Evolutionary conservation across 345 rosid genomes (phyloP).

Genomic region (Microthlaspi erraticum): DNA sequence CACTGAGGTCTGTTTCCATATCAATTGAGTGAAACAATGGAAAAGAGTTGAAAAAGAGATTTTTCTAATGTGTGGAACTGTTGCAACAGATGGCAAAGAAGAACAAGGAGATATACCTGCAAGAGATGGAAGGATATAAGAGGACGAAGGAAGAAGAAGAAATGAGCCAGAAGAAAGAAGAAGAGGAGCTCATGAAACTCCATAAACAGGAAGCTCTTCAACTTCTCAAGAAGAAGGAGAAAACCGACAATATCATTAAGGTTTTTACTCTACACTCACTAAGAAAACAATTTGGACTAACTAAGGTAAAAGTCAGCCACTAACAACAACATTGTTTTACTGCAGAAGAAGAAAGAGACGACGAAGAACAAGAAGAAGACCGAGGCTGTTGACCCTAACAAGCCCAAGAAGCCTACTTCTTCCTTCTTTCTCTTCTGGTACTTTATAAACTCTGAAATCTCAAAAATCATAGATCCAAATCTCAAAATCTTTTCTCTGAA

Average conservation of each 20-base stretch:
- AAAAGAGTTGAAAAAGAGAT: not conserved
- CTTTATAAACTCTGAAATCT: not conserved
- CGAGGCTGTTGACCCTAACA: conserved; percentile 74
- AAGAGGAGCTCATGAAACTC: conserved; percentile 79
- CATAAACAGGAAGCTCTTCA: conserved; percentile 92
- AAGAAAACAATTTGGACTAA: too few relatives aligned
- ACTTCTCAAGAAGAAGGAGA: conserved; percentile 91
- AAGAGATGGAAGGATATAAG: conserved; percentile 85
- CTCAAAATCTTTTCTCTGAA: not conserved
- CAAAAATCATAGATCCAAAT: not conserved
- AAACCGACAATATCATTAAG: conserved; percentile 83
- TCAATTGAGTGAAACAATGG: conserved; percentile 6
- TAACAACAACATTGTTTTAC: not conserved
- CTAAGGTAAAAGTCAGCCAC: not conserved
- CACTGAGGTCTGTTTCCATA: conserved; percentile 54
- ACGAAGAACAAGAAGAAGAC: conserved; percentile 59
- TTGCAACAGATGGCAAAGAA: conserved; percentile 66
- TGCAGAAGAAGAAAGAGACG: conserved; percentile 73
- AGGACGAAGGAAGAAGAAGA: conserved; percentile 79
- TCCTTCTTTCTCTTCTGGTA: conserved; percentile 82
- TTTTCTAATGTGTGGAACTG: not conserved
- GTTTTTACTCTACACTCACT: conserved; percentile 28
- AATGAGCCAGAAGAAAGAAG: conserved; percentile 59
- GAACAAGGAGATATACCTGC: conserved; percentile 74
- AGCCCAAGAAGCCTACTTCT: conserved; percentile 90